phyloP scores from a whole-genome alignment of 306 rosid species.

The Fragaria iinumae region DNA sequence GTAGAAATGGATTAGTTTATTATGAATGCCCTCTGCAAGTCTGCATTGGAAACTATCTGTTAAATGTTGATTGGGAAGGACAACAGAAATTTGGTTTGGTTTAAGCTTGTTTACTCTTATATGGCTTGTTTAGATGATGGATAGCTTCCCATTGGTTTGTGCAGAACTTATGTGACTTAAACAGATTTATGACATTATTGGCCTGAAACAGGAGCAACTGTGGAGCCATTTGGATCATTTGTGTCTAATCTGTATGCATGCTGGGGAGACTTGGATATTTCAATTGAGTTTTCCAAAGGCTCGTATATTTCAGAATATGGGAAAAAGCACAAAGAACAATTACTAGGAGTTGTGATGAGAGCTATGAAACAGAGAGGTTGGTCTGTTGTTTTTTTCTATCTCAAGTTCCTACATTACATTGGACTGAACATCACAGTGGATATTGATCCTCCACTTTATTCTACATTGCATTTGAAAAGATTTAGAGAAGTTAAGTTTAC shows the following conservation, averaged over 20 bases:
- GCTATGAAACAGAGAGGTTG: constrained; percentile 62
- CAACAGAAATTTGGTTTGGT: background rate
- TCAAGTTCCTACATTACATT: background rate
- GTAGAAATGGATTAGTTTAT: background rate
- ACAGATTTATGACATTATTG: constrained; percentile 21
- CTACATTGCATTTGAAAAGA: background rate
- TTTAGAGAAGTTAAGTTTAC: background rate
- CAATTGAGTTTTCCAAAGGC: constrained; percentile 63
- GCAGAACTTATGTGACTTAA: constrained; percentile 18
- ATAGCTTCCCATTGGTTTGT: constrained; percentile 10
- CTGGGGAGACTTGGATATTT: constrained; percentile 92
- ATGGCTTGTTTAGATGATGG: constrained; percentile 11
- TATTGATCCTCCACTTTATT: background rate
- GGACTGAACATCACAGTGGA: background rate
- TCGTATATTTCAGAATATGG: constrained; percentile 57
- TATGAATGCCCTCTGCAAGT: background rate
- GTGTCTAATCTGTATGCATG: constrained; percentile 71
- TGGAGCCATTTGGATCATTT: constrained; percentile 91
- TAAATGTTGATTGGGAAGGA: background rate
- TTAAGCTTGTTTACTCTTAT: background rate
- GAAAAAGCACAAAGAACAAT: constrained; percentile 54
- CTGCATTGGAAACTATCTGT: background rate
- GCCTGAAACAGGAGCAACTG: constrained; percentile 72
- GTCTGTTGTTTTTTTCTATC: background rate
- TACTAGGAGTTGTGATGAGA: constrained; percentile 46